Evolutionary conservation across 768 basidiomycete species (phyloP).

Genomic region (Hebeloma cylindrosporum): DNA sequence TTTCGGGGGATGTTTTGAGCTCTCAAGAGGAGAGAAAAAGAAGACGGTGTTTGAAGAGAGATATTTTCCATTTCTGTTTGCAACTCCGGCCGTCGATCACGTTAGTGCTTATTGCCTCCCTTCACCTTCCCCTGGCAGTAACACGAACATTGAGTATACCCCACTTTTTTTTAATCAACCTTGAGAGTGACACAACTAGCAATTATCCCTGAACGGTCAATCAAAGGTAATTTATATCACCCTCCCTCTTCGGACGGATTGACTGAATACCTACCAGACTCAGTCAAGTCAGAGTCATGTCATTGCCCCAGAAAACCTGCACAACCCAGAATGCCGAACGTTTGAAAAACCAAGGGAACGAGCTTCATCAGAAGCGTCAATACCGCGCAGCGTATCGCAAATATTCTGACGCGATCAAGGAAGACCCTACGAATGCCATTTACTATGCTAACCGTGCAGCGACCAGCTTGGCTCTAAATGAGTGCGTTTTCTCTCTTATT

Average conservation of each 20-base stretch:
- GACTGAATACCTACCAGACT: too few relatives aligned
- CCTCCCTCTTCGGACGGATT: not conserved
- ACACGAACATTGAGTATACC: too few relatives aligned
- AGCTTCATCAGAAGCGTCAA: constrained; percentile 32
- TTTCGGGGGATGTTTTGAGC: constrained; percentile 27
- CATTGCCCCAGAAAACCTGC: not conserved
- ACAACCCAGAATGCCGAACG: constrained; percentile 19
- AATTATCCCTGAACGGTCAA: constrained; percentile 1
- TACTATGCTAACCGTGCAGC: constrained; percentile 48
- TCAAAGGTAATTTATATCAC: not conserved
- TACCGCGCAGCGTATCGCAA: constrained; percentile 37
- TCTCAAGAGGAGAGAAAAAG: not conserved
- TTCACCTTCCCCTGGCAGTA: too few relatives aligned
- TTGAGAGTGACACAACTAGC: too few relatives aligned
- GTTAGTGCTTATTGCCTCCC: too few relatives aligned
- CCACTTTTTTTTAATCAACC: too few relatives aligned
- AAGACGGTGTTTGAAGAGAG: constrained; percentile 10
- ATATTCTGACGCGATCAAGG: constrained; percentile 42
- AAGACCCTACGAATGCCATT: constrained; percentile 38
- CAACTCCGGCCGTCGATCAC: constrained; percentile 29
- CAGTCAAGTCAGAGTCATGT: too few relatives aligned
- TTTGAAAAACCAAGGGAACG: constrained; percentile 45
- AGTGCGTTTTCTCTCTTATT: constrained; percentile 21
- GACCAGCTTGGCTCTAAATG: constrained; percentile 35
- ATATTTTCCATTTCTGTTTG: constrained; percentile 37